Evolutionary conservation across 352 stramenopile species (phyloP).

Genomic region (Albugo laibachii): DNA sequence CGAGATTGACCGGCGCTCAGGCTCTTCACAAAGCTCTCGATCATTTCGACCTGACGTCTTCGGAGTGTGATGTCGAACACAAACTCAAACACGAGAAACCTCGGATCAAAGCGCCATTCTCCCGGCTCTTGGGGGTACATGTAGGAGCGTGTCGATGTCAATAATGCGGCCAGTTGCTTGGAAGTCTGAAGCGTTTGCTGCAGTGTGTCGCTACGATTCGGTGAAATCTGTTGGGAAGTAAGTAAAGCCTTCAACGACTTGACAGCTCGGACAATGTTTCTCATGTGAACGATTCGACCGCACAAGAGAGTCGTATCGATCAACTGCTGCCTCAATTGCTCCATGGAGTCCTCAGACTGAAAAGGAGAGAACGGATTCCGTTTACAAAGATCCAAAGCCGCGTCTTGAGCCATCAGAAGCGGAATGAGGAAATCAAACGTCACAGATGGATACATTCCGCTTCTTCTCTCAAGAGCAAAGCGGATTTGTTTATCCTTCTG

Average conservation of each 20-base stretch:
- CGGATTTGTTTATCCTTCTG: conserved; percentile 13
- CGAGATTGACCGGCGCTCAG: conserved; percentile 47
- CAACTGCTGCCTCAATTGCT: conserved; percentile 22
- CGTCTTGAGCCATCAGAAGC: conserved; percentile 29
- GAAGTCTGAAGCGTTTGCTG: conserved; percentile 67
- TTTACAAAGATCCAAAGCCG: conserved; percentile 32
- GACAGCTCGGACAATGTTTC: conserved; percentile 22
- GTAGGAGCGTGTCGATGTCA: conserved; percentile 61
- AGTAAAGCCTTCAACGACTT: conserved; percentile 20
- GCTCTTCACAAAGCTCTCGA: conserved; percentile 94
- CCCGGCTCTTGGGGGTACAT: conserved; percentile 5
- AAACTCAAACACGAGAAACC: conserved; percentile 99
- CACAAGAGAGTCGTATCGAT: conserved; percentile 46
- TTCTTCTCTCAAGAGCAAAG: conserved; percentile 40
- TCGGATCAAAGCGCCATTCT: conserved; percentile 85
- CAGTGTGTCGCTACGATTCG: no score
- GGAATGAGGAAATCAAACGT: conserved; percentile 68
- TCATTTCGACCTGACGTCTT: conserved; percentile 96
- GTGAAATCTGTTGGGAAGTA: no score
- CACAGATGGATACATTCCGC: conserved; percentile 35
- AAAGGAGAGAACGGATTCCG: conserved; percentile 38
- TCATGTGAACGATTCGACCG: conserved; percentile 72
- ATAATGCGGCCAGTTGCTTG: conserved; percentile 52
- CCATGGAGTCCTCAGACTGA: conserved; percentile 6
- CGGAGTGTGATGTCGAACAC: conserved; percentile 96